Evolutionary conservation across 306 rosid species (phyloP).

Genomic region (Medicago ruthenica): DNA sequence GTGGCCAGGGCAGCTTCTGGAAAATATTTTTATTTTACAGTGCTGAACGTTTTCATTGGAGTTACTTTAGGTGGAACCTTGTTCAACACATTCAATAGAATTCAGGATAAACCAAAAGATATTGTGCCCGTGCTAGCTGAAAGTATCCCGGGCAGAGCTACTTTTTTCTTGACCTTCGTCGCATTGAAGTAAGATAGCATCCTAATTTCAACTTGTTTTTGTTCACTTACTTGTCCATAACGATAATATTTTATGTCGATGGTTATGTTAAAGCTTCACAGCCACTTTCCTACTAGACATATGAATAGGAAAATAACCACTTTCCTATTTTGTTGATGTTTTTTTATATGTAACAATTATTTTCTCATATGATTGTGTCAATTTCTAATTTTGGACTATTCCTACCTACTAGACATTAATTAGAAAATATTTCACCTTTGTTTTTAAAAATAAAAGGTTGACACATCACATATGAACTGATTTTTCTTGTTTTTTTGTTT

Average conservation of each 20-base stretch:
- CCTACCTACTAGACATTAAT: too few relatives aligned
- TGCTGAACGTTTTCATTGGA: slow-evolving; percentile 87
- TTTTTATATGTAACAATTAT: too few relatives aligned
- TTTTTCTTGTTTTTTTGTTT: slow-evolving; percentile 19
- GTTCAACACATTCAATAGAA: slow-evolving; percentile 60
- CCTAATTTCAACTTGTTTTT: slow-evolving; percentile 26
- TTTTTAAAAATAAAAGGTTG: neutral
- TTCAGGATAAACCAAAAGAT: slow-evolving; percentile 54
- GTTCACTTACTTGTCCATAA: neutral
- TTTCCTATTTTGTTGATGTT: too few relatives aligned
- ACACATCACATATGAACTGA: slow-evolving; percentile 6
- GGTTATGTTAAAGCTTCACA: slow-evolving; percentile 10
- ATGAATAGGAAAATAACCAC: neutral
- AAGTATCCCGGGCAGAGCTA: slow-evolving; percentile 81
- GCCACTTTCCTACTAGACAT: neutral
- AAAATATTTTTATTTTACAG: slow-evolving; percentile 81
- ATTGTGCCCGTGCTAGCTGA: slow-evolving; percentile 54
- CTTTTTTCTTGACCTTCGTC: slow-evolving; percentile 86
- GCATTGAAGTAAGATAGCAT: slow-evolving; percentile 83
- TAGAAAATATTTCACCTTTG: neutral
- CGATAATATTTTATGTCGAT: slow-evolving; percentile 12
- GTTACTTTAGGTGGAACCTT: slow-evolving; percentile 81
- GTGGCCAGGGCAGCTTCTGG: slow-evolving; percentile 88
- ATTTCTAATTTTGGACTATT: too few relatives aligned
- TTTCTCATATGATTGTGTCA: too few relatives aligned